Evolutionary conservation across 345 rosid genomes (phyloP).

Genomic region (Pistacia vera): DNA sequence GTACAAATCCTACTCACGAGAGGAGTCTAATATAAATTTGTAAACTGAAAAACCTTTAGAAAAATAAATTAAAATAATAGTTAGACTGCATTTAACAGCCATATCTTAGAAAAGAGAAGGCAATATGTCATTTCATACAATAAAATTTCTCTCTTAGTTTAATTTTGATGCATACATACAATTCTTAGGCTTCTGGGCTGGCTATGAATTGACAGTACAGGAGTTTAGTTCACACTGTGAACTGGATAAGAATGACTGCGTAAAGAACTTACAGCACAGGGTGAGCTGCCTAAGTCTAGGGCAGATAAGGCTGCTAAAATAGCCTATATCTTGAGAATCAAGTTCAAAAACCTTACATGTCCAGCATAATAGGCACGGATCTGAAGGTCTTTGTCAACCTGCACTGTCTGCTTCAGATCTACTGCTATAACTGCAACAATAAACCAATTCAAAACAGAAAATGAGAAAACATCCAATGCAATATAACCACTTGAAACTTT

Average conservation of each 20-base stretch:
- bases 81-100: not conserved
- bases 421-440: conserved; percentile 68
- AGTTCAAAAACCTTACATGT: conserved; percentile 61
- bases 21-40: too few relatives aligned
- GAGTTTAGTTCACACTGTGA: not conserved
- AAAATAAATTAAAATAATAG: too few relatives aligned
- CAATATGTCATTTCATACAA: not conserved
- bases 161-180: not conserved
- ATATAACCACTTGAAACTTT: not conserved
- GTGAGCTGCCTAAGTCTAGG: not conserved
- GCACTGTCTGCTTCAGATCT: conserved; percentile 92
- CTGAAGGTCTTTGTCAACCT: conserved; percentile 85
- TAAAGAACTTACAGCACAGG: too few relatives aligned
- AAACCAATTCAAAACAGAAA: not conserved
- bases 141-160: not conserved
- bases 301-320: conserved; percentile 8
- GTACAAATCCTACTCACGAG: too few relatives aligned
- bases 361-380: conserved; percentile 97
- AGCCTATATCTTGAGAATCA: conserved; percentile 1
- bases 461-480: not conserved
- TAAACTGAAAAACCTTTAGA: too few relatives aligned
- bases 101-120: conserved; percentile 1
- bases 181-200: not conserved
- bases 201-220: not conserved
- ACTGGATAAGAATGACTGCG: too few relatives aligned